Evolutionary conservation across 441 rosid genomes (phyloP).

Genomic region (Breynia disticha): DNA sequence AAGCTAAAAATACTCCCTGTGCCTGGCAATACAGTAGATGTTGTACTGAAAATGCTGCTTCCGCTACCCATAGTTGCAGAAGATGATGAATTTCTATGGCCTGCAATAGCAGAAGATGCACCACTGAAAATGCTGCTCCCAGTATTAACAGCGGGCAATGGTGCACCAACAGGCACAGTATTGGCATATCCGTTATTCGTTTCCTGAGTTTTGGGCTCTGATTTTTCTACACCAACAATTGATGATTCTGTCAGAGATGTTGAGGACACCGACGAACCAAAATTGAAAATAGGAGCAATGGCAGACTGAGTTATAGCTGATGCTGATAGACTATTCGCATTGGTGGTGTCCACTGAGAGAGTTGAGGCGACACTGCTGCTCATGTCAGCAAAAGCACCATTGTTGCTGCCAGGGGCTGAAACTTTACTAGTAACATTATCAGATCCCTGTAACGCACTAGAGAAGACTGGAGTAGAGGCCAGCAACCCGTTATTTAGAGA

Average conservation of each 20-base stretch:
- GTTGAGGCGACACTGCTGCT: conserved; percentile 15
- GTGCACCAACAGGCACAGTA: conserved; percentile 22
- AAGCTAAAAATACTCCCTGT: conserved; percentile 30
- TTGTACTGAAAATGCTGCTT: conserved; percentile 18
- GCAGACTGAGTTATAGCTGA: conserved; percentile 17
- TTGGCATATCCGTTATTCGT: conserved; percentile 21
- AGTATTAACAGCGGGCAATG: conserved; percentile 22
- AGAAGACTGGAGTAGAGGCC: conserved; percentile 26
- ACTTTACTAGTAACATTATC: conserved; percentile 21
- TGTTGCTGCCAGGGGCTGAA: conserved; percentile 17
- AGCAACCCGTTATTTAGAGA: conserved; percentile 30
- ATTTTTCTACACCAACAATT: conserved; percentile 21
- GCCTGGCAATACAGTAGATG: conserved; percentile 23
- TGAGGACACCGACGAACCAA: conserved; percentile 33
- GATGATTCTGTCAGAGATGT: conserved; percentile 23
- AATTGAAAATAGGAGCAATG: conserved; percentile 27
- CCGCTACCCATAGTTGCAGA: conserved; percentile 19
- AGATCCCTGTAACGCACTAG: conserved; percentile 19
- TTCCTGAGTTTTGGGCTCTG: conserved; percentile 33
- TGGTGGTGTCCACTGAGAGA: conserved; percentile 13
- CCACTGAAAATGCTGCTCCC: conserved; percentile 21
- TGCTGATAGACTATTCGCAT: conserved; percentile 9
- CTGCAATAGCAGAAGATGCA: conserved; percentile 21
- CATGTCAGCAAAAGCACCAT: conserved; percentile 14
- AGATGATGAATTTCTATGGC: conserved; percentile 11